phyloP scores from a whole-genome alignment of 495 filamentous ascomycete species.

The Penicillium coprophilum region DNA sequence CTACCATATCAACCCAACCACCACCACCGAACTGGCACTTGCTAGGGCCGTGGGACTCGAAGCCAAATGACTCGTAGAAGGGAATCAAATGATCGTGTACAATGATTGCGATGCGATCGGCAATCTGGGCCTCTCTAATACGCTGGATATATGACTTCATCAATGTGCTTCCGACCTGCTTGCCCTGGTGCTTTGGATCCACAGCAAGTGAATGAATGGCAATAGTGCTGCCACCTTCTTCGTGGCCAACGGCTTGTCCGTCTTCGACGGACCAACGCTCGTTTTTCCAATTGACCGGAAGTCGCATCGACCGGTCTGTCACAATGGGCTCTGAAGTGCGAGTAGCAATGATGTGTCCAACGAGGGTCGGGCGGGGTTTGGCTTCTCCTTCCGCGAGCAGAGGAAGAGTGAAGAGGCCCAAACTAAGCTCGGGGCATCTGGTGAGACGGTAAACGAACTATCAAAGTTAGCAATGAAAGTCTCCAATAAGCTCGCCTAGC shows the following conservation, averaged over 20 bases:
- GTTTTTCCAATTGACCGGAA: slow-evolving; percentile 63
- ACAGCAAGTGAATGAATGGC: slow-evolving; percentile 82
- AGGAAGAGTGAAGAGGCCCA: slow-evolving; percentile 73
- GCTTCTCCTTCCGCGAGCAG: slow-evolving; percentile 43
- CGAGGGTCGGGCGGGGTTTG: slow-evolving; percentile 55
- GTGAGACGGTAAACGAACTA: slow-evolving; percentile 83
- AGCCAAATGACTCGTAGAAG: slow-evolving; percentile 79
- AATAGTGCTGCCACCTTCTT: slow-evolving; percentile 70
- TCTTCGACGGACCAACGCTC: slow-evolving; percentile 38
- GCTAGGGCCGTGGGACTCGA: slow-evolving; percentile 66
- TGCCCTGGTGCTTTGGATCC: slow-evolving; percentile 68
- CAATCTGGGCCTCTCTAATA: slow-evolving; percentile 63
- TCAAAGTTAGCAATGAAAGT: slow-evolving; percentile 12
- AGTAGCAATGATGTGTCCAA: slow-evolving; percentile 80
- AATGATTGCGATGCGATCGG: slow-evolving; percentile 72
- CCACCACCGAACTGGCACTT: slow-evolving; percentile 69
- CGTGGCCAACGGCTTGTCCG: slow-evolving; percentile 55
- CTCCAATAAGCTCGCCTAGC: no score
- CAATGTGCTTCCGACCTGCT: slow-evolving; percentile 72
- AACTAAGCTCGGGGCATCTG: slow-evolving; percentile 71
- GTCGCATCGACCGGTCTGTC: slow-evolving; percentile 75
- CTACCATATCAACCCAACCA: slow-evolving; percentile 68
- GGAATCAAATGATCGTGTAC: slow-evolving; percentile 67
- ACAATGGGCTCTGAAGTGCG: slow-evolving; percentile 59
- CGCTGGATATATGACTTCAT: slow-evolving; percentile 75